A percentile compares a stretch with the other conserved stretches of the same genome.
phyloP scores from a whole-genome alignment of 306 rosid species.

The Prunus mira region DNA sequence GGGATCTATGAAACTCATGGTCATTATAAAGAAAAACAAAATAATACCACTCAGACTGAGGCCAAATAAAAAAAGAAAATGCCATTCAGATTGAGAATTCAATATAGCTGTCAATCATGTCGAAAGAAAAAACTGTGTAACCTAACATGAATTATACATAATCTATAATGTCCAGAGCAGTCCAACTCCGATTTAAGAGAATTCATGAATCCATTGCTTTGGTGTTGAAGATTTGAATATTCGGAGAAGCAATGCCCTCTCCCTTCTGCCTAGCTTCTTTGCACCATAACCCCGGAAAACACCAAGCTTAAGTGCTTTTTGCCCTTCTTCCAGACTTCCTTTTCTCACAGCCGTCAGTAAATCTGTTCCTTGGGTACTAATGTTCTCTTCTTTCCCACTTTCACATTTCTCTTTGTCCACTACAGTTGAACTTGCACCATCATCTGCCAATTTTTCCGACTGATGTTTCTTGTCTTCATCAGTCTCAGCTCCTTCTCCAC shows the following conservation, averaged over 20 bases:
- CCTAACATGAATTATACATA: neutral
- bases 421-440: slow-evolving; percentile 3
- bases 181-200: slow-evolving; percentile 17
- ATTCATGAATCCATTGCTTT: slow-evolving; percentile 46
- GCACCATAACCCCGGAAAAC: slow-evolving; percentile 41
- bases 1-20: neutral
- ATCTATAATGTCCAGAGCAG: neutral
- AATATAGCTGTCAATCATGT: slow-evolving; percentile 1
- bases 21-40: neutral
- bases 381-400: slow-evolving; percentile 27
- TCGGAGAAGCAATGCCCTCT: slow-evolving; percentile 55
- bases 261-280: slow-evolving; percentile 52
- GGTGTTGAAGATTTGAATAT: slow-evolving; percentile 66
- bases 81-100: neutral
- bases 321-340: slow-evolving; percentile 52
- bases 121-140: neutral
- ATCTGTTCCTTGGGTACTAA: slow-evolving; percentile 43
- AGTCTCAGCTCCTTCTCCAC: slow-evolving; percentile 17
- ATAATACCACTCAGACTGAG: neutral
- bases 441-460: slow-evolving; percentile 23
- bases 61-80: neutral
- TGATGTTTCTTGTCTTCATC: slow-evolving; percentile 27
- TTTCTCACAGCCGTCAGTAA: slow-evolving; percentile 56
- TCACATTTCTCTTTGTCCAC: slow-evolving; percentile 32
- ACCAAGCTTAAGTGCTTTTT: slow-evolving; percentile 56